phyloP scores from a whole-genome alignment of 2,329 filamentous ascomycete genomes.

The Shiraia sp. region DNA sequence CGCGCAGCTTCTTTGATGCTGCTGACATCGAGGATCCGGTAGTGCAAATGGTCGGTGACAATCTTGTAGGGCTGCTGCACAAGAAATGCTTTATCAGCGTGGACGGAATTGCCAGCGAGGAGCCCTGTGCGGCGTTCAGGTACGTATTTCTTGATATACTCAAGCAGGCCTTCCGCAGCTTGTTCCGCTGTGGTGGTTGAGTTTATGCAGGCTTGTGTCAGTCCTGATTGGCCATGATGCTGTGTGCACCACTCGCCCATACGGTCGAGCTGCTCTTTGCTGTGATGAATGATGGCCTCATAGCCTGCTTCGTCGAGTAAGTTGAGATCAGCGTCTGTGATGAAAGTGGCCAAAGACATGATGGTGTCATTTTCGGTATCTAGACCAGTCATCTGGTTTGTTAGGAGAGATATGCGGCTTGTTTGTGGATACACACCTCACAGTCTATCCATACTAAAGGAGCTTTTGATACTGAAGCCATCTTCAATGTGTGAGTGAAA shows the following conservation, averaged over 20 bases:
- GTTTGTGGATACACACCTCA: conserved; percentile 52
- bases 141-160: conserved; percentile 75
- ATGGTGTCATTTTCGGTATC: conserved; percentile 79
- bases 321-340: conserved; percentile 80
- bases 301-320: conserved; percentile 77
- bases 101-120: conserved; percentile 90
- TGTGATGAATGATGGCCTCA: conserved; percentile 77
- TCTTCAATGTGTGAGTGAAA: conserved; percentile 14
- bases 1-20: conserved; percentile 86
- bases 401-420: conserved; percentile 13
- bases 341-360: conserved; percentile 87
- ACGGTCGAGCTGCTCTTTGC: conserved; percentile 67
- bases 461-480: conserved; percentile 60
- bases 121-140: conserved; percentile 69
- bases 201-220: conserved; percentile 74
- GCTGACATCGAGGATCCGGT: conserved; percentile 91
- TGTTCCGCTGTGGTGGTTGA: conserved; percentile 73
- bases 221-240: conserved; percentile 79
- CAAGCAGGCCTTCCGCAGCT: conserved; percentile 73
- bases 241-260: conserved; percentile 91
- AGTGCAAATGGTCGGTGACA: conserved; percentile 78
- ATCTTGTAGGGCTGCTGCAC: conserved; percentile 71
- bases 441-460: conserved; percentile 88
- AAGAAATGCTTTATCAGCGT: conserved; percentile 85
- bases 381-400: conserved; percentile 84